phyloP scores from a whole-genome alignment of 176 grass and related monocot species.

The Tillandsia fasciculata region DNA sequence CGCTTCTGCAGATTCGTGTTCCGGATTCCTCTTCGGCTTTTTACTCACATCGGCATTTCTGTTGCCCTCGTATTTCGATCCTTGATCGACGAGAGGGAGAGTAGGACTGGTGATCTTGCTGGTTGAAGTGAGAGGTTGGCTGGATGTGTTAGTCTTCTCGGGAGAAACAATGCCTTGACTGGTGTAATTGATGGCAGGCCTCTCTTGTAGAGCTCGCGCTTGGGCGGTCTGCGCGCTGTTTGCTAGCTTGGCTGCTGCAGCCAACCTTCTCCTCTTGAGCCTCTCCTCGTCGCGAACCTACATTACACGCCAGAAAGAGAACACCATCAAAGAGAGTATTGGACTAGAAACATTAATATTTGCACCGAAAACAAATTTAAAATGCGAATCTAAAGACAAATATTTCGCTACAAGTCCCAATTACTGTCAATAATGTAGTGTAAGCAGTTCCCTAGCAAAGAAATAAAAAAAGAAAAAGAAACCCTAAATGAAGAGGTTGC shows the following conservation, averaged over 20 bases:
- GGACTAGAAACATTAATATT: neutral
- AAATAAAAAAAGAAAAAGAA: too few relatives aligned
- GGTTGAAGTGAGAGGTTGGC: slow-evolving; percentile 9
- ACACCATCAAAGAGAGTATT: neutral
- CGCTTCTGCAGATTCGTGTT: slow-evolving; percentile 32
- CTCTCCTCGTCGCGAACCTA: slow-evolving; percentile 68
- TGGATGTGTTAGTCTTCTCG: slow-evolving; percentile 19
- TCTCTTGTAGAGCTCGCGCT: slow-evolving; percentile 32
- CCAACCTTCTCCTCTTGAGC: slow-evolving; percentile 76
- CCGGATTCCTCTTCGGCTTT: slow-evolving; percentile 59
- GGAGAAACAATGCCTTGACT: slow-evolving; percentile 4
- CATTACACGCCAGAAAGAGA: slow-evolving; percentile 15
- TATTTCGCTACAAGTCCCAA: too few relatives aligned
- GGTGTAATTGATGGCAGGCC: neutral
- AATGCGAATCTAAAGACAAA: too few relatives aligned
- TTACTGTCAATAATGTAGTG: too few relatives aligned
- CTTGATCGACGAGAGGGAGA: slow-evolving; percentile 32
- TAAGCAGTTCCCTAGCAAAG: too few relatives aligned
- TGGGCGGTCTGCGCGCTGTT: slow-evolving; percentile 31
- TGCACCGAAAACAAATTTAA: neutral
- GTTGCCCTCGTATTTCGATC: slow-evolving; percentile 29
- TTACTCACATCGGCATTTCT: slow-evolving; percentile 31
- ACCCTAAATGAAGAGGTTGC: too few relatives aligned
- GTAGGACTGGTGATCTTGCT: slow-evolving; percentile 26
- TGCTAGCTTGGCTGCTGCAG: slow-evolving; percentile 27